These are phyloP conservation scores for Podospora bellae-mahoneyi DNA, from an alignment of 495 filamentous ascomycete genomes.

Conservation along the genomic window DNA sequence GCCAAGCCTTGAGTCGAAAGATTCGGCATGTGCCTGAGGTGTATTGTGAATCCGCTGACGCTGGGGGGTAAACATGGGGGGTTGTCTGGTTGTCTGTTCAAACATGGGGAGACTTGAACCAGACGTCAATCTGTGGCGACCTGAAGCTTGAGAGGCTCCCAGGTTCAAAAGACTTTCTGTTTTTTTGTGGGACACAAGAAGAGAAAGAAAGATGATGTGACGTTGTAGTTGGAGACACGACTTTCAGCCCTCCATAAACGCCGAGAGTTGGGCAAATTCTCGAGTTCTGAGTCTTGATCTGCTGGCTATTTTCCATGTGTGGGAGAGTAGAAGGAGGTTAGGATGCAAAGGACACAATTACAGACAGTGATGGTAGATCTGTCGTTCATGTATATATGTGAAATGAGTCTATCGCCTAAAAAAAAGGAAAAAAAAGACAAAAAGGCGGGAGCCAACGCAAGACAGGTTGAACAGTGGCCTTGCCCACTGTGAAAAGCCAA, in stretches of 20 bases:
- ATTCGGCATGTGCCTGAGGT: background rate
- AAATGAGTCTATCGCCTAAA: too few species aligned
- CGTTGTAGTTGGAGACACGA: slow-evolving; percentile 12
- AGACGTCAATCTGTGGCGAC: slow-evolving; percentile 13
- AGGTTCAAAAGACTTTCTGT: background rate
- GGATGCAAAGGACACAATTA: slow-evolving; percentile 1
- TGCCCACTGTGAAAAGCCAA: too few species aligned
- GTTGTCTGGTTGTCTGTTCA: slow-evolving; percentile 3
- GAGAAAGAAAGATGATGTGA: slow-evolving; percentile 9
- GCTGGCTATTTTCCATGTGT: background rate
- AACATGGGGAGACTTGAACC: slow-evolving; percentile 1
- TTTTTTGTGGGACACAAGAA: background rate
- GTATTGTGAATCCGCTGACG: background rate
- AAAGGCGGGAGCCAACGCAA: too few species aligned
- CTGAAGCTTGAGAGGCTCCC: slow-evolving; percentile 20
- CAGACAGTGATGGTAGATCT: background rate
- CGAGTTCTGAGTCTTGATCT: slow-evolving; percentile 10
- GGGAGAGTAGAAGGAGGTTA: background rate
- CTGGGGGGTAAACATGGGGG: background rate
- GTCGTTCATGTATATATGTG: background rate
- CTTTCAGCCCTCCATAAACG: slow-evolving; percentile 27
- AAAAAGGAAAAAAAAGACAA: too few species aligned
- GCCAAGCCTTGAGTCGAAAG: background rate
- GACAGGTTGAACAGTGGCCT: too few species aligned
- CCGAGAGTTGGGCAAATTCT: slow-evolving; percentile 26